Base-by-base conservation (phyloP, 345 rosid species). In the Citrus hindsii region DNA sequence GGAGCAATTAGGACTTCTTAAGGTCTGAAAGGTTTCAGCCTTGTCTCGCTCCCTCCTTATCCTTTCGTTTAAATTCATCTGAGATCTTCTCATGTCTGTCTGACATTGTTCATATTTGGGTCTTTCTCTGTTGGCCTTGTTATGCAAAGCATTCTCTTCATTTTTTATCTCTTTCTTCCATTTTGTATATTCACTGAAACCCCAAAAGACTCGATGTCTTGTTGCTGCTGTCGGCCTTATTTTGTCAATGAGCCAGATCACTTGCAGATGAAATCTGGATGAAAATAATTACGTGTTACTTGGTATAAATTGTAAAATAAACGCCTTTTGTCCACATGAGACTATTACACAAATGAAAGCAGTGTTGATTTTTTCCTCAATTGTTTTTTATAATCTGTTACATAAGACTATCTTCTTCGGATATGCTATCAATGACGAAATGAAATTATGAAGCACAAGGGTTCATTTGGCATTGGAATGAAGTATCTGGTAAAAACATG, bases 1-100 rank as follows among this genome's bases (percentile, higher is more conserved):
- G 90, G 86, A 86, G 87, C 87, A 80, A 73, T 69, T 92, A 35
- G 95, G 90, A 77, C 73, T 90, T 40, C 81, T 89, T 68, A 70
- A 83, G 30, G 86, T 72, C 59, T 86, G 81, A 79, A 30, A 74
- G 42, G 60, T 65, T 69, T 46, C 14, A 19, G 21, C 9, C 22
- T 3, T 53, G 35, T 30, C 6, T 56, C 5, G 18, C 18, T 46
- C 18, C 14, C 51, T 4, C 51, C 16, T 46, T 4, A 28, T 19
- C 51, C 22, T 28, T 55, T 42, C 48, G 4, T 33, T 64, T 21
- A 38, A 38, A 38, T 71, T 75, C 58, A 24, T 32, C 27, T 10
- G 33, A 37, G 51, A 58, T 56, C 73, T 74, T 40, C 18, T 2
- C 63, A 5, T 56, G 7, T 10, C 9, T 58, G 33, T 72, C 35